Conservation (phyloP, 202 grass and related monocot species). For the Zoysia matrella region DNA sequence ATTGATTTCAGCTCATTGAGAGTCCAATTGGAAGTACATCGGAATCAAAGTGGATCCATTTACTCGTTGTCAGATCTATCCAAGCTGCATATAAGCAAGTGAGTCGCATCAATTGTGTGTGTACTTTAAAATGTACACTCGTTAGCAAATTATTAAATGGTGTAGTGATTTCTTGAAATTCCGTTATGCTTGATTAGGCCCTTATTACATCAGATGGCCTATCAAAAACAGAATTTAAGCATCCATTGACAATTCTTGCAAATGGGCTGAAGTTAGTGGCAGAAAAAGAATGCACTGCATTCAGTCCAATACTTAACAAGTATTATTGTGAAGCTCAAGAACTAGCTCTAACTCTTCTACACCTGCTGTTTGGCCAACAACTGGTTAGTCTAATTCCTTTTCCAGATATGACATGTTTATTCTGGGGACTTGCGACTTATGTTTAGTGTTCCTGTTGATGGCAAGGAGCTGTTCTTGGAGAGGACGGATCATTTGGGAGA, state of each 20-base stretch:
- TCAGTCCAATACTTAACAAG: slow-evolving; percentile 64
- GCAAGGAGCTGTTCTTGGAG: slow-evolving; percentile 79
- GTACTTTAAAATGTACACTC: slow-evolving; percentile 29
- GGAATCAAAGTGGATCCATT: slow-evolving; percentile 62
- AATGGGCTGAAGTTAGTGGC: slow-evolving; percentile 70
- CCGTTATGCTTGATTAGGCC: slow-evolving; percentile 57
- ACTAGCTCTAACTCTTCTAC: slow-evolving; percentile 66
- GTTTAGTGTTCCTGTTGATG: slow-evolving; percentile 42
- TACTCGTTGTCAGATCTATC: slow-evolving; percentile 78
- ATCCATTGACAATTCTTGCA: slow-evolving; percentile 71
- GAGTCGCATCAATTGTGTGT: slow-evolving; percentile 40
- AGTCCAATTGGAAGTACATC: slow-evolving; percentile 40
- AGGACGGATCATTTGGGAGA: slow-evolving; percentile 48
- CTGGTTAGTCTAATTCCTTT: slow-evolving; percentile 66
- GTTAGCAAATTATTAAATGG: background rate
- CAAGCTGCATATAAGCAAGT: slow-evolving; percentile 73
- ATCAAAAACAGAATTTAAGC: slow-evolving; percentile 56
- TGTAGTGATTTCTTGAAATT: slow-evolving; percentile 20
- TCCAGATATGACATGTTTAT: slow-evolving; percentile 29
- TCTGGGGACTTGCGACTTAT: slow-evolving; percentile 15
- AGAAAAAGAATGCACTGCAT: slow-evolving; percentile 68
- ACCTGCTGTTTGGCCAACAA: slow-evolving; percentile 75
- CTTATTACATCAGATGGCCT: slow-evolving; percentile 51
- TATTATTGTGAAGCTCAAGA: slow-evolving; percentile 77
- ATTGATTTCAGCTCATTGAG: slow-evolving; percentile 61